Evolutionary conservation across 768 basidiomycete species (phyloP).

Genomic region (Grammothele lineata): DNA sequence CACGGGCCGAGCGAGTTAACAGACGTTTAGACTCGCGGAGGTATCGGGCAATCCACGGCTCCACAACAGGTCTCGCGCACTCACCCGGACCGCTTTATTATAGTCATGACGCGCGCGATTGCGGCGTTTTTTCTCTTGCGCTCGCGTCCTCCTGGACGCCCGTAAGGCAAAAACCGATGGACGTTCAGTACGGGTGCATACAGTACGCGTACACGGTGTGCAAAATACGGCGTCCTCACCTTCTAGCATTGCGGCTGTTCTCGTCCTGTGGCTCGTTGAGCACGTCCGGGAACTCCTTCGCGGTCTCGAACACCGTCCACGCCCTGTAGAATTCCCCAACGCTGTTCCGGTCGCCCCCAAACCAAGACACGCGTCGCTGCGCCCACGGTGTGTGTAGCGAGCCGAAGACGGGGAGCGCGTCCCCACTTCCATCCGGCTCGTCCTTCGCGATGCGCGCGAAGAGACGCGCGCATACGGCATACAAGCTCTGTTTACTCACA

Average conservation of each 20-base stretch:
- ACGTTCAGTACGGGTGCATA: no score
- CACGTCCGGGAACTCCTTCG: neutral
- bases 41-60: no score
- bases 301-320: neutral
- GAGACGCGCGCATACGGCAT: conserved; percentile 1
- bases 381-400: neutral
- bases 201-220: no score
- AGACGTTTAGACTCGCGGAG: no score
- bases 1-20: no score
- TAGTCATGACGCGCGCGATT: no score
- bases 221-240: neutral
- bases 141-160: no score
- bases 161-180: no score
- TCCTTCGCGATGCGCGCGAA: neutral
- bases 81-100: no score
- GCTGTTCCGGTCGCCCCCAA: neutral
- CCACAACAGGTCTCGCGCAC: no score
- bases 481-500: no score
- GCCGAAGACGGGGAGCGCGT: neutral
- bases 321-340: neutral
- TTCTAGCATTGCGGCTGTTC: neutral
- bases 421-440: neutral
- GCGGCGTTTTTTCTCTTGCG: no score
- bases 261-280: neutral
- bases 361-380: neutral